These are phyloP conservation scores for Lecanicillium sp. DNA, from an alignment of 2,329 filamentous ascomycete genomes.

Conservation along the genomic window DNA sequence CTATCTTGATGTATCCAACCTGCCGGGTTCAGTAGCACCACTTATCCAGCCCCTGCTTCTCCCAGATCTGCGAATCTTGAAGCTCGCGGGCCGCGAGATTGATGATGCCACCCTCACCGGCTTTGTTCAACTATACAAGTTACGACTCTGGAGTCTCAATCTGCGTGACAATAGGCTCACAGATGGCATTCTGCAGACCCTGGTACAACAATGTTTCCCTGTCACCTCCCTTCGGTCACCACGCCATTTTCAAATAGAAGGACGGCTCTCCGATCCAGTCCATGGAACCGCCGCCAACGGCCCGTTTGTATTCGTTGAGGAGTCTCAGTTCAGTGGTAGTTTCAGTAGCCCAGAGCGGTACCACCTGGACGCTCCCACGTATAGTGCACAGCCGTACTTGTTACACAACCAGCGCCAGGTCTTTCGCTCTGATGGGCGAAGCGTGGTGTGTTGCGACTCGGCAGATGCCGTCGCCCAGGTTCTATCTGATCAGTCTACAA, in stretches of 20 bases:
- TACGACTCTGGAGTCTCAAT: conserved; percentile 52
- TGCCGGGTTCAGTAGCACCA: conserved; percentile 39
- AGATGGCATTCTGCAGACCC: conserved; percentile 33
- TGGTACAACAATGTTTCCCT: conserved; percentile 28
- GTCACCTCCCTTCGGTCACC: conserved; percentile 28
- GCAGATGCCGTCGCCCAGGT: conserved; percentile 21
- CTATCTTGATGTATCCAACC: conserved; percentile 47
- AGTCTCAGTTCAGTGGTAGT: conserved; percentile 39
- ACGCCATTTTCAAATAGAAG: conserved; percentile 40
- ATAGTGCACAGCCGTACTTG: conserved; percentile 19
- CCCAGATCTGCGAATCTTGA: conserved; percentile 46
- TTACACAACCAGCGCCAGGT: conserved; percentile 22
- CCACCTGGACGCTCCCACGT: conserved; percentile 43
- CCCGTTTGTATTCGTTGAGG: conserved; percentile 38
- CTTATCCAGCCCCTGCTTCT: conserved; percentile 32
- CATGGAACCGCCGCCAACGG: conserved; percentile 32
- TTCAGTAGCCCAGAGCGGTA: conserved; percentile 43
- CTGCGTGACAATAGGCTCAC: conserved; percentile 46
- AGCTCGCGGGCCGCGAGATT: conserved; percentile 41
- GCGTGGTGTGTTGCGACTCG: conserved; percentile 22
- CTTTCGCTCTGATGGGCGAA: conserved; percentile 28
- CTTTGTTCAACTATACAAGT: conserved; percentile 26
- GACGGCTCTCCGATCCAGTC: conserved; percentile 29
- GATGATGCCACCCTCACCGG: conserved; percentile 32
- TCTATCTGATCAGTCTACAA: conserved; percentile 21